phyloP scores from a whole-genome alignment of 768 basidiomycete genomes.

The Leccinum aurantiacum region DNA sequence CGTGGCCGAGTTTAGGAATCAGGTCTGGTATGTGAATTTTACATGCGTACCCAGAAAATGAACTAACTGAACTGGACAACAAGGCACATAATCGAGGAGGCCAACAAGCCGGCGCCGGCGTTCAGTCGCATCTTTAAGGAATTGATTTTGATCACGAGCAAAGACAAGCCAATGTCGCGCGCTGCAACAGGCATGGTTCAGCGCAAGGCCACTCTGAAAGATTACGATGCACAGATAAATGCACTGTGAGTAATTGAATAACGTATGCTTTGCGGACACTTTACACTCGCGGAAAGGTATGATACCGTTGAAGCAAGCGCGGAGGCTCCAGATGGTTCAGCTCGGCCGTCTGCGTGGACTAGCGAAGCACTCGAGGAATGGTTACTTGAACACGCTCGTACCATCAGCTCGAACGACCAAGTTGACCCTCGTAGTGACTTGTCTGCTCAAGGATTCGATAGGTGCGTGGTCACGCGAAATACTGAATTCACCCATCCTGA shows the following conservation, averaged over 20 bases:
- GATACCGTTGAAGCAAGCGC: constrained; percentile 31
- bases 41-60: neutral
- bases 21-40: constrained; percentile 27
- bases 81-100: constrained; percentile 44
- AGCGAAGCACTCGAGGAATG: constrained; percentile 20
- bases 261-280: neutral
- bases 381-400: constrained; percentile 28
- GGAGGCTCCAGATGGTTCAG: constrained; percentile 17
- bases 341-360: constrained; percentile 29
- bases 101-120: constrained; percentile 40
- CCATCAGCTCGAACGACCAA: constrained; percentile 5
- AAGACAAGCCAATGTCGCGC: constrained; percentile 44
- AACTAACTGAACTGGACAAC: neutral
- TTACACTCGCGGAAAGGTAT: constrained; percentile 25
- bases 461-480: constrained; percentile 21
- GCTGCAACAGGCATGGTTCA: constrained; percentile 47
- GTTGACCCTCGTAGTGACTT: constrained; percentile 25
- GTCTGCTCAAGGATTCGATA: constrained; percentile 39
- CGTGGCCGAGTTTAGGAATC: constrained; percentile 31
- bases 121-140: constrained; percentile 51
- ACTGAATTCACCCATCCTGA: neutral
- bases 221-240: constrained; percentile 48
- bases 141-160: constrained; percentile 48
- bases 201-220: constrained; percentile 38
- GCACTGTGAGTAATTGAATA: constrained; percentile 34